A percentile compares a stretch with the other conserved stretches of the same genome.
phyloP scores from a whole-genome alignment of 805 yeast genomes.

The Kazachstania viticola region DNA sequence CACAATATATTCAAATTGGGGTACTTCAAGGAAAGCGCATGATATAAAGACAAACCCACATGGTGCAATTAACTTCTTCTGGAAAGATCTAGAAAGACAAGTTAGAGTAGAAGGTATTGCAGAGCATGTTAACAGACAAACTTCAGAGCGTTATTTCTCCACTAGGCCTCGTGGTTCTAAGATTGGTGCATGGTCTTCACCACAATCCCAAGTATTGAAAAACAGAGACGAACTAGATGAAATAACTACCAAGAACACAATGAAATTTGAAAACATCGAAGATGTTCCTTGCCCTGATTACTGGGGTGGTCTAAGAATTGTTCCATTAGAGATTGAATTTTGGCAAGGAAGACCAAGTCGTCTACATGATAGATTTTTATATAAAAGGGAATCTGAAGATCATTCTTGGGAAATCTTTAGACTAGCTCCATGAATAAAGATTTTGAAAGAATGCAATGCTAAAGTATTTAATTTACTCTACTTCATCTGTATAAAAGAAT shows the following conservation, averaged over 20 bases:
- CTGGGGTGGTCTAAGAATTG: slow-evolving; percentile 90
- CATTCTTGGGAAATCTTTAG: slow-evolving; percentile 53
- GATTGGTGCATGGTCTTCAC: slow-evolving; percentile 95
- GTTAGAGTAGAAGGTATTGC: slow-evolving; percentile 83
- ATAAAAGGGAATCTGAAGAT: slow-evolving; percentile 42
- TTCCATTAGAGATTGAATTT: slow-evolving; percentile 85
- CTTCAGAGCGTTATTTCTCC: slow-evolving; percentile 62
- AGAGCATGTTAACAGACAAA: slow-evolving; percentile 61
- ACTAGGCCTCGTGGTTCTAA: slow-evolving; percentile 87
- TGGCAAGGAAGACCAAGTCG: slow-evolving; percentile 94
- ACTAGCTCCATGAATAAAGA: slow-evolving; percentile 66
- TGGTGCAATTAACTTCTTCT: slow-evolving; percentile 80
- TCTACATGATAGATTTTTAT: slow-evolving; percentile 79
- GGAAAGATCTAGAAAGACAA: slow-evolving; percentile 85
- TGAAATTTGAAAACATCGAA: slow-evolving; percentile 46
- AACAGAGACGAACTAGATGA: slow-evolving; percentile 53
- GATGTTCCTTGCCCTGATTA: slow-evolving; percentile 75
- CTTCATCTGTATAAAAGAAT: too few species aligned
- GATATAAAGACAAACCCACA: slow-evolving; percentile 63
- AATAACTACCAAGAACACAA: slow-evolving; percentile 34
- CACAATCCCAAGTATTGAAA: slow-evolving; percentile 57
- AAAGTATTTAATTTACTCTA: too few species aligned
- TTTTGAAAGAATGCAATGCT: too few species aligned
- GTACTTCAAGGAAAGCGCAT: slow-evolving; percentile 61
- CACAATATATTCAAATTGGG: slow-evolving; percentile 85